These are phyloP conservation scores for Phytopythium delawarense DNA, from an alignment of 352 stramenopile species.

Conservation along the genomic window DNA sequence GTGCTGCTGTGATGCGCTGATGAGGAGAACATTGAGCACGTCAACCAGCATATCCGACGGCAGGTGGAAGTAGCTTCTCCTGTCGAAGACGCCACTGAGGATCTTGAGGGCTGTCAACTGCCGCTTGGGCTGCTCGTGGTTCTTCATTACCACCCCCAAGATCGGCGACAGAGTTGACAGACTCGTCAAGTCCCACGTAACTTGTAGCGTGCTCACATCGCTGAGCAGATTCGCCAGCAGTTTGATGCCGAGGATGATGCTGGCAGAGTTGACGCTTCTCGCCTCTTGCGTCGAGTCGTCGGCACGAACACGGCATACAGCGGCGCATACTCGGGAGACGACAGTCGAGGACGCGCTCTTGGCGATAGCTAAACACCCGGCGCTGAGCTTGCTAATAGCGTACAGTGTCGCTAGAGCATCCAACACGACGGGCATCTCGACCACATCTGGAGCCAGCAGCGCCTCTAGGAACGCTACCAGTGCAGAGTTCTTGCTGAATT, in stretches of 20 bases:
- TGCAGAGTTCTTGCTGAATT: conserved; percentile 17
- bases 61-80: conserved; percentile 38
- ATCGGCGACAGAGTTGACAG: conserved; percentile 24
- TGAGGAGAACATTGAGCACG: conserved; percentile 60
- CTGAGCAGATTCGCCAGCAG: conserved; percentile 44
- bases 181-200: conserved; percentile 8
- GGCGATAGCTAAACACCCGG: conserved; percentile 5
- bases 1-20: conserved; percentile 40
- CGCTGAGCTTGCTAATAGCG: conserved; percentile 8
- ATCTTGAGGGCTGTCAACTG: conserved; percentile 43
- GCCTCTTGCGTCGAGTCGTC: neutral
- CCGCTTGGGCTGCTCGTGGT: conserved; percentile 38
- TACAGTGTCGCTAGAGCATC: conserved; percentile 27
- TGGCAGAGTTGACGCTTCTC: neutral
- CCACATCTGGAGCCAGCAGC: conserved; percentile 10
- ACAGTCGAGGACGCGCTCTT: neutral
- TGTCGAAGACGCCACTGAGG: conserved; percentile 31
- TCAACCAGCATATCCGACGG: conserved; percentile 49
- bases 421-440: conserved; percentile 3
- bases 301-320: neutral
- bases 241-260: conserved; percentile 29
- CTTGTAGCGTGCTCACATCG: conserved; percentile 20
- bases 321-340: neutral
- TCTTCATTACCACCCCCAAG: conserved; percentile 21
- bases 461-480: conserved; percentile 33